Percentiles rank a stretch among this genome's conserved stretches.
Conservation (phyloP, 108 stramenopile species). For the Skeletonema grethae region DNA sequence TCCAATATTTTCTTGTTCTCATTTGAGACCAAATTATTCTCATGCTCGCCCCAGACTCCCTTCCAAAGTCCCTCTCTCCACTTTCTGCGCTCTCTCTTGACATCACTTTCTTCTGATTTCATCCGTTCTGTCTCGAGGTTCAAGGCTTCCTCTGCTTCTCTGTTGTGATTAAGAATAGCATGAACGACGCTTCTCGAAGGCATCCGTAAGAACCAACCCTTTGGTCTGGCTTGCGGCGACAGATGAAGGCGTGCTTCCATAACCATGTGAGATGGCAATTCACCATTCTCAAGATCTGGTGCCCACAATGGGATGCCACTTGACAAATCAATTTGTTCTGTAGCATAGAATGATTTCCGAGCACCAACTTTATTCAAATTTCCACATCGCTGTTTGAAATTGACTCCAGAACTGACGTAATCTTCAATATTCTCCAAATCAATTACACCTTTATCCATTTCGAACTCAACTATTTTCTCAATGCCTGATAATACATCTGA, state of each 20-base stretch:
- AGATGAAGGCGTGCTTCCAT: constrained; percentile 43
- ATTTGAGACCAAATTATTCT: constrained; percentile 9
- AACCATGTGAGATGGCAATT: constrained; percentile 12
- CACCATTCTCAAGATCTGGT: not conserved
- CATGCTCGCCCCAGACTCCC: constrained; percentile 27
- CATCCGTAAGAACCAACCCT: constrained; percentile 48
- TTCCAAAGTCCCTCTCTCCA: constrained; percentile 40
- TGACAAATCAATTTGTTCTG: constrained; percentile 12
- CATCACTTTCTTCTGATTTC: not conserved
- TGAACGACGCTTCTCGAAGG: constrained; percentile 41
- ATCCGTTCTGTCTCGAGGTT: not conserved
- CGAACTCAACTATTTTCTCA: constrained; percentile 28
- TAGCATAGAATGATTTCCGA: constrained; percentile 19
- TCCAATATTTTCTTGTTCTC: constrained; percentile 1
- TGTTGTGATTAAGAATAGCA: constrained; percentile 39
- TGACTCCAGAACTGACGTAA: not conserved
- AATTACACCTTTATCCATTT: constrained; percentile 46
- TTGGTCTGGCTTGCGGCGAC: constrained; percentile 26
- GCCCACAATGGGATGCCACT: constrained; percentile 20
- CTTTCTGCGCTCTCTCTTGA: constrained; percentile 7
- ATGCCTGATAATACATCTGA: constrained; percentile 42
- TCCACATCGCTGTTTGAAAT: not conserved
- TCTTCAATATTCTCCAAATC: constrained; percentile 28
- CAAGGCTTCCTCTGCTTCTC: constrained; percentile 6
- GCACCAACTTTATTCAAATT: constrained; percentile 20